These are phyloP conservation scores for Cryptomeria japonica DNA, from an alignment of 75 land plant genomes.

Conservation along the genomic window DNA sequence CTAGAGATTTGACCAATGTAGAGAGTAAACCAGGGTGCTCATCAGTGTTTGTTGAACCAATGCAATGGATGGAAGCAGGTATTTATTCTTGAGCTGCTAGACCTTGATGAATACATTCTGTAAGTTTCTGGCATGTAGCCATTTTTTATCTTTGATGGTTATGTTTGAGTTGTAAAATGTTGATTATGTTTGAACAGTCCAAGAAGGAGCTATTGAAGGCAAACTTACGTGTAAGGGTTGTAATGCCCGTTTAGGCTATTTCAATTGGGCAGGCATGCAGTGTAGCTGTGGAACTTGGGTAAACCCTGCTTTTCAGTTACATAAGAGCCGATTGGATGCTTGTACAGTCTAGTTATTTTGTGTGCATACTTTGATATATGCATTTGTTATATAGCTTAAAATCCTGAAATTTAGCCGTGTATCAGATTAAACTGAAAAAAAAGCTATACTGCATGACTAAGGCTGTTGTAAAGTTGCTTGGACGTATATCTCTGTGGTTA, in stretches of 20 bases:
- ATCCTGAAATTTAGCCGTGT: neutral
- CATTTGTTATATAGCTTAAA: neutral
- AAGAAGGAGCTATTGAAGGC: constrained; percentile 73
- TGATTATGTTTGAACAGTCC: constrained; percentile 34
- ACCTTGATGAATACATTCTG: neutral
- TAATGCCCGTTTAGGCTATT: constrained; percentile 73
- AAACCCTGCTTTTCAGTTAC: constrained; percentile 82
- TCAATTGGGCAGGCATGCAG: constrained; percentile 84
- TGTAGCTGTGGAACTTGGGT: constrained; percentile 92
- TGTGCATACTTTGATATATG: neutral
- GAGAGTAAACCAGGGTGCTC: constrained; percentile 56
- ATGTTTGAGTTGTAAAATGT: neutral
- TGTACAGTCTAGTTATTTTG: constrained; percentile 14
- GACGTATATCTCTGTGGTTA: neutral
- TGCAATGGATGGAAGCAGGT: constrained; percentile 98
- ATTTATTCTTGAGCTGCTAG: constrained; percentile 5
- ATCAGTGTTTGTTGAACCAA: constrained; percentile 83
- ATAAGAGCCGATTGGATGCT: constrained; percentile 64
- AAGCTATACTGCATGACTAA: neutral
- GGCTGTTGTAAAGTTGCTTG: neutral
- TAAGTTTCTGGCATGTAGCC: neutral
- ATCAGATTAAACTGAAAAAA: neutral
- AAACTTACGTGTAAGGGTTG: constrained; percentile 77
- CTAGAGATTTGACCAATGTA: constrained; percentile 1
- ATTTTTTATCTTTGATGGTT: neutral